Percentiles rank a stretch among this genome's conserved stretches.
These are phyloP conservation scores for Lithohypha guttulata DNA, from an alignment of 2,329 filamentous ascomycete genomes.

Conservation along the genomic window DNA sequence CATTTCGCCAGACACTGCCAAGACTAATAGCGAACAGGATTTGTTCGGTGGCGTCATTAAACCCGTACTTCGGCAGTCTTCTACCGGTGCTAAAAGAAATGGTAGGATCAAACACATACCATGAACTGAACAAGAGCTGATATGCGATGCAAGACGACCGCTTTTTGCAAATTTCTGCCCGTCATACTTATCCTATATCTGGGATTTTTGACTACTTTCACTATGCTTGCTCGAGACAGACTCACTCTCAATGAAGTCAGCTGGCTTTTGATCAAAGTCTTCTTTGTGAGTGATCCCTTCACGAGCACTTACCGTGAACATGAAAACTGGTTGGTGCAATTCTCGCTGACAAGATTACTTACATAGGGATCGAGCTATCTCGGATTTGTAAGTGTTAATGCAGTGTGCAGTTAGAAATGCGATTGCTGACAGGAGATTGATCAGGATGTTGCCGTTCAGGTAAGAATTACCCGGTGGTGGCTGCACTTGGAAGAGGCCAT, in stretches of 20 bases:
- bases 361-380: too few species aligned
- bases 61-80: slow-evolving; percentile 80
- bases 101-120: slow-evolving; percentile 39
- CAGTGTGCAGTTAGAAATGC: neutral
- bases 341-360: too few species aligned
- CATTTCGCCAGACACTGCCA: slow-evolving; percentile 2
- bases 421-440: neutral
- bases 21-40: slow-evolving; percentile 42
- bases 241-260: slow-evolving; percentile 48
- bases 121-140: slow-evolving; percentile 3
- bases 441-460: slow-evolving; percentile 14
- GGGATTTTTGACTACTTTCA: slow-evolving; percentile 73
- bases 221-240: slow-evolving; percentile 47
- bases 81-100: slow-evolving; percentile 81
- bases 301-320: too few species aligned
- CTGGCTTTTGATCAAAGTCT: slow-evolving; percentile 51
- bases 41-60: slow-evolving; percentile 75
- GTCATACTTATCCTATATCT: slow-evolving; percentile 73
- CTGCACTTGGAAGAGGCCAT: slow-evolving; percentile 17
- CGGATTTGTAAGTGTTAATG: slow-evolving; percentile 35
- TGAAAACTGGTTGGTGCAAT: too few species aligned
- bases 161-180: slow-evolving; percentile 74
- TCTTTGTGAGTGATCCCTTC: slow-evolving; percentile 50
- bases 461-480: slow-evolving; percentile 30
- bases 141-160: slow-evolving; percentile 50